Percentiles rank a stretch among this genome's conserved stretches.
Evolutionary conservation across 2,329 filamentous ascomycete species (phyloP).

Genomic region (Fusarium incarnatum): DNA sequence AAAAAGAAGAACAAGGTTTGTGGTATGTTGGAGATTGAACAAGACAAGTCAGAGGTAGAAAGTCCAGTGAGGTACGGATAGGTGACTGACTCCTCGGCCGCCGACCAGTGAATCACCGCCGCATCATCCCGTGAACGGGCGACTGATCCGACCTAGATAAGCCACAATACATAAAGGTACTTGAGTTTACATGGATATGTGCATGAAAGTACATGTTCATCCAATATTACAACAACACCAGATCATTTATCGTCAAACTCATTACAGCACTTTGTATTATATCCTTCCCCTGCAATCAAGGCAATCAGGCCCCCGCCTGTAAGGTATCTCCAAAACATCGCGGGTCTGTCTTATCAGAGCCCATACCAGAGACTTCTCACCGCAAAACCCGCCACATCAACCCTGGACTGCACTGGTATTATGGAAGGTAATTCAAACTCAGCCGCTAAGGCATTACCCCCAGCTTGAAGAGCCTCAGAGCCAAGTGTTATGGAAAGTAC

Average conservation of each 20-base stretch:
- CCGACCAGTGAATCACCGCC: conserved; percentile 48
- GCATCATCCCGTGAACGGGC: conserved; percentile 48
- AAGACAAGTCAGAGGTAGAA: conserved; percentile 40
- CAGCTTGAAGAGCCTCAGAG: conserved; percentile 23
- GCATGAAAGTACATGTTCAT: conserved; percentile 18
- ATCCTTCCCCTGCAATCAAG: neutral
- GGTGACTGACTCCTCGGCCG: conserved; percentile 38
- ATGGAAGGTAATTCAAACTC: neutral
- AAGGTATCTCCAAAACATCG: conserved; percentile 22
- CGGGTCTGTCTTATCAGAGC: conserved; percentile 38
- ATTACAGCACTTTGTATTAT: conserved; percentile 7
- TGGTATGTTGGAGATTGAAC: conserved; percentile 30
- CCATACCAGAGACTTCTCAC: conserved; percentile 12
- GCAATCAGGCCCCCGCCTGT: neutral
- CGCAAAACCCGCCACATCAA: conserved; percentile 22
- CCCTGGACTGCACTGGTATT: neutral
- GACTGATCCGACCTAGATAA: conserved; percentile 46
- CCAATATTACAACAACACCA: conserved; percentile 9
- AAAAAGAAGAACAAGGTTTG: conserved; percentile 8
- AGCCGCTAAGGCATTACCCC: conserved; percentile 29
- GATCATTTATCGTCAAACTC: neutral
- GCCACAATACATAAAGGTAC: conserved; percentile 41
- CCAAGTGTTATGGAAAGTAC: conserved; percentile 29
- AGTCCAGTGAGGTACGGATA: conserved; percentile 28
- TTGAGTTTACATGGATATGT: conserved; percentile 22